A percentile compares a stretch with the other conserved stretches of the same genome.
These are phyloP conservation scores for Carex scoparia DNA, from an alignment of 176 grass and related monocot species.

Conservation along the genomic window DNA sequence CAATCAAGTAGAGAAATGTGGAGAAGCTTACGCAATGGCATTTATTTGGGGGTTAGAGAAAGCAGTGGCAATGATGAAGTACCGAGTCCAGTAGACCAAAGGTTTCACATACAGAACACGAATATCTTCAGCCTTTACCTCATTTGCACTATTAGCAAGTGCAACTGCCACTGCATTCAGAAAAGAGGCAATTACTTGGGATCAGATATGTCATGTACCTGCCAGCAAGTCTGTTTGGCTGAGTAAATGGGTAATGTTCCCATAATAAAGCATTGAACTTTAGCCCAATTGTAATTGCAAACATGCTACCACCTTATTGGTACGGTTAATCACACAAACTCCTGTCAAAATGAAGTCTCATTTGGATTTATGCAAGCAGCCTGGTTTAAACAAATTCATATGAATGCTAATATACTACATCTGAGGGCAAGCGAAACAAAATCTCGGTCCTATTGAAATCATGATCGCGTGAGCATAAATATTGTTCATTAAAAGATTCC, in stretches of 20 bases:
- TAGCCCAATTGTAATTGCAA: background rate
- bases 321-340: background rate
- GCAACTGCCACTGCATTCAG: constrained; percentile 58
- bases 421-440: background rate
- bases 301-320: background rate
- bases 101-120: constrained; percentile 78
- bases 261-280: background rate
- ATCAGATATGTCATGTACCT: background rate
- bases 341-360: background rate
- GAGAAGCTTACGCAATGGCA: constrained; percentile 61
- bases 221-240: background rate
- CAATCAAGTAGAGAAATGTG: background rate
- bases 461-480: background rate
- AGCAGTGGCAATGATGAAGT: constrained; percentile 92
- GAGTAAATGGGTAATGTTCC: background rate
- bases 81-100: constrained; percentile 93
- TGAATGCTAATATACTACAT: background rate
- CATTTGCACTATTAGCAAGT: constrained; percentile 77
- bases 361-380: background rate
- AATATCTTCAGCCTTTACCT: constrained; percentile 85
- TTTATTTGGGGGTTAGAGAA: constrained; percentile 94
- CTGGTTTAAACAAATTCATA: background rate
- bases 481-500: background rate
- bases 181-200: background rate
- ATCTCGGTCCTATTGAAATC: background rate